These are phyloP conservation scores for Suillus variegatus DNA, from an alignment of 768 basidiomycete species.

Conservation along the genomic window DNA sequence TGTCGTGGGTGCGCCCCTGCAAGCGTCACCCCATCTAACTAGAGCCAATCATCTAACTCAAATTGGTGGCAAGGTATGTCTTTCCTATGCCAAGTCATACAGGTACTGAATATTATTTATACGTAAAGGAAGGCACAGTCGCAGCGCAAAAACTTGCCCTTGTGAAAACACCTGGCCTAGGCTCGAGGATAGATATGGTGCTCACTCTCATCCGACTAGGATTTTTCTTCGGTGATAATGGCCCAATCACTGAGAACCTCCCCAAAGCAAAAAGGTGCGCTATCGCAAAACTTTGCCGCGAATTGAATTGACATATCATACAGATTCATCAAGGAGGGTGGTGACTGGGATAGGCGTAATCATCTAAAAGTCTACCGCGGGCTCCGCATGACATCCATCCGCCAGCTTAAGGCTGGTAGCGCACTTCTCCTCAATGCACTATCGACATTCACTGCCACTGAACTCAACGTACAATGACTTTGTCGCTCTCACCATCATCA, in stretches of 20 bases:
- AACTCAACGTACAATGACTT: slow-evolving; percentile 92
- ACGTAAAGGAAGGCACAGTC: slow-evolving; percentile 67
- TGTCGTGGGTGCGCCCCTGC: too few relatives aligned
- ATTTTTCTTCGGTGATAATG: slow-evolving; percentile 83
- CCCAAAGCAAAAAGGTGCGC: slow-evolving; percentile 80
- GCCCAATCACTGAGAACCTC: slow-evolving; percentile 70
- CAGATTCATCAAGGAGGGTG: slow-evolving; percentile 91
- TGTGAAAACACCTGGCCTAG: slow-evolving; percentile 90
- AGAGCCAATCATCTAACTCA: slow-evolving; percentile 67
- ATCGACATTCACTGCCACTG: slow-evolving; percentile 92
- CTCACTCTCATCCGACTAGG: slow-evolving; percentile 88
- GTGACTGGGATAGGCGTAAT: slow-evolving; percentile 98
- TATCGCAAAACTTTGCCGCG: neutral
- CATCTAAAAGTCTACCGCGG: slow-evolving; percentile 95
- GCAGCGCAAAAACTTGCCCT: slow-evolving; percentile 82
- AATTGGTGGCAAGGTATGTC: slow-evolving; percentile 77
- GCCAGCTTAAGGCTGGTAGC: slow-evolving; percentile 88
- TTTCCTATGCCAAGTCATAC: neutral
- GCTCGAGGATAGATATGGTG: slow-evolving; percentile 90
- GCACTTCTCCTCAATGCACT: slow-evolving; percentile 88
- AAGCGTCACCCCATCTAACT: too few relatives aligned
- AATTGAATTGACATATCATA: neutral
- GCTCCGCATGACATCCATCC: slow-evolving; percentile 79
- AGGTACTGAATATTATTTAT: neutral
- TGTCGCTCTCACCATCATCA: slow-evolving; percentile 80